Evolutionary conservation across 176 grass and related monocot genomes (phyloP), one percentile per base, ranked within the genome.

Genomic region (Pharus latifolius): DNA sequence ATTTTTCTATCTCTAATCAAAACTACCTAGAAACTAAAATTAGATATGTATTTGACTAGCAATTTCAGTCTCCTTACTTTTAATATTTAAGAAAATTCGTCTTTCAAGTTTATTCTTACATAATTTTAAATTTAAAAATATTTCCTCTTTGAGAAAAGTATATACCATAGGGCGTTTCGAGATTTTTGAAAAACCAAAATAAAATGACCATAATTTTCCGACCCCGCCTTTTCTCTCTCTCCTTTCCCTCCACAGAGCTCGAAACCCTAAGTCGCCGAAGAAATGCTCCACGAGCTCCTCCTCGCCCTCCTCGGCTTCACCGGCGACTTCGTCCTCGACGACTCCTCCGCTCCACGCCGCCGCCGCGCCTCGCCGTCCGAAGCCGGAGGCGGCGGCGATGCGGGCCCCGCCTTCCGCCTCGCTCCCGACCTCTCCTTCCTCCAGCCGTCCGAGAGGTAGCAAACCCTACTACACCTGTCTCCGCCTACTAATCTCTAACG

Each of bases 231-330:
- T 66, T 61, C 24, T 15, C 18, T 7, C 14, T 0, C 10, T 19
- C 30, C 14, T 7, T 6, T 22, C 24, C 38, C 50, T 1, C 12
- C 11, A 0, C 27, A 38, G 35, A n/a, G n/a, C 50, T 50, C 44
- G 69, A 63, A 85, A 75, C 83, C 83, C 83, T 85, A 85, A 76
- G 20, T 10, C 5, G 10, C 41, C 22, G 24, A 6, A 17, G 65
- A 40, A 77, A 98, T 98, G 94, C 89, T 98, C 23, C 94, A 93
- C 84, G 94, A 98, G 75, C 67, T 98, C 53, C 82, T 98, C 66
- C 84, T 93, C 50, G 84, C 89, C 62, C 94, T 98, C 33, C 75
- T 93, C 17, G 89, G 94, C 45, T 91, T 90, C 89, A 98, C 94
- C 6, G 94, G 89, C 10, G 94, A 98, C 61, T 93, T 98, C 75